phyloP scores from a whole-genome alignment of 306 rosid genomes.

The Alnus glutinosa region DNA sequence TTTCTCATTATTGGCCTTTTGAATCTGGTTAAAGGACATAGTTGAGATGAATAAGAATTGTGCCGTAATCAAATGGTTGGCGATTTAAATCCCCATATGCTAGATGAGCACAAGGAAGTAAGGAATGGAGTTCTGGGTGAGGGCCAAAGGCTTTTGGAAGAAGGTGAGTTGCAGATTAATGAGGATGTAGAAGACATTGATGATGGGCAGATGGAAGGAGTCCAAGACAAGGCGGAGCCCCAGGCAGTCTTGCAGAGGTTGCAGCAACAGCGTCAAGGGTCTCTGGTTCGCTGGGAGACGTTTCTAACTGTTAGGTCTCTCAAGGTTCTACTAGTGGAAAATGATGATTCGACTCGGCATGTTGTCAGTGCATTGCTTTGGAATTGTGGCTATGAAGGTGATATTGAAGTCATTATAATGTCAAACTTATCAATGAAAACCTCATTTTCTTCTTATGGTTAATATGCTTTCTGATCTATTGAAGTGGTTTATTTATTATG shows the following conservation, averaged over 20 bases:
- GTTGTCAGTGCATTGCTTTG: constrained; percentile 39
- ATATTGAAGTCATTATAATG: background rate
- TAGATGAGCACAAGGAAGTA: constrained; percentile 19
- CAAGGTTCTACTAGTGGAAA: constrained; percentile 44
- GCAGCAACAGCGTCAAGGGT: constrained; percentile 22
- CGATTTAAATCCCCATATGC: constrained; percentile 17
- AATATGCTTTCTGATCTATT: constrained; percentile 1
- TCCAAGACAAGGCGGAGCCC: constrained; percentile 22
- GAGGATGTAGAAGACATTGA: constrained; percentile 18
- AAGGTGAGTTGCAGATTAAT: constrained; percentile 26
- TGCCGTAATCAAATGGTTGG: constrained; percentile 5
- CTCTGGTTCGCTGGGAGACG: constrained; percentile 41
- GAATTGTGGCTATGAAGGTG: constrained; percentile 43
- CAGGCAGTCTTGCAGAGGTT: constrained; percentile 41
- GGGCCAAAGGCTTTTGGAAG: constrained; percentile 30
- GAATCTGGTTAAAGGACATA: constrained; percentile 29
- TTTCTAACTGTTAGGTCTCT: constrained; percentile 36
- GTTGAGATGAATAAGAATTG: constrained; percentile 25
- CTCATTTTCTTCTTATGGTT: background rate
- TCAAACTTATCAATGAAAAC: background rate
- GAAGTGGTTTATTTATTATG: background rate
- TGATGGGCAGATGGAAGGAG: constrained; percentile 31
- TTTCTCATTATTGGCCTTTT: constrained; percentile 20
- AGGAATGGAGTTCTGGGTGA: constrained; percentile 27
- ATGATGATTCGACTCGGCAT: constrained; percentile 43